Evolutionary conservation across 441 rosid genomes (phyloP), one percentile per base, ranked within the genome.

Genomic region (Syzygium malaccense): DNA sequence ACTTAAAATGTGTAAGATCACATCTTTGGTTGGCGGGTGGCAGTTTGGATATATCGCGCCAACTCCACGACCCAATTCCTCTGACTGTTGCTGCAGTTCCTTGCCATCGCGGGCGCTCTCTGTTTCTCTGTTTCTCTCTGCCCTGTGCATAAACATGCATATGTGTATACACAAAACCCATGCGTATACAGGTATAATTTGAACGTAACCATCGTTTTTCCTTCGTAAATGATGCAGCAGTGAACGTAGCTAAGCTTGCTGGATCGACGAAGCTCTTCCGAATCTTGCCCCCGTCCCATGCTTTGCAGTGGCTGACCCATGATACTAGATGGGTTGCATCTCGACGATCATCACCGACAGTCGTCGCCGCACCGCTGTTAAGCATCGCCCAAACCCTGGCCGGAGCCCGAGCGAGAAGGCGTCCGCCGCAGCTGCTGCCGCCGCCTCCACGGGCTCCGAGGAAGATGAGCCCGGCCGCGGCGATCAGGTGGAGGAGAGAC

Each of bases 401-500:
- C 41, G 6, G 75, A 66, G 75, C 75, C 17, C 18, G n/a, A 41
- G 51, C 26, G 15, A 41, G 83, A 45, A 45, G 51, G 83, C 51
- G 83, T 51, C 23, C 75, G 23, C 10, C n/a, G 15, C 80, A 3
- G 4, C 80, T 48, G 17, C 48, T 45, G 48, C 8, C 26, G 62
- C 80, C 4, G 3, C 80, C 80, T 8, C 83, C n/a, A 14, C 83
- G 18, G 83, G 51, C 51, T 41, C 83, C 7, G 83, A 75, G 51
- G 53, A 48, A 26, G n/a, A 25, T 75, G 28, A 75, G 51, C 13
- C 83, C 53, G 18, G 14, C 60, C 37, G 45, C 45, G 58, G 37
- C 33, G 60, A 45, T 33, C 58, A 5, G 13, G 87, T 14, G 45
- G 48, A 45, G 28, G 66, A 33, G n/a, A 94, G 93, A 83, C 86